Evolutionary conservation across 306 rosid genomes (phyloP), one percentile per base, ranked within the genome.

Genomic region (Medicago arabica): DNA sequence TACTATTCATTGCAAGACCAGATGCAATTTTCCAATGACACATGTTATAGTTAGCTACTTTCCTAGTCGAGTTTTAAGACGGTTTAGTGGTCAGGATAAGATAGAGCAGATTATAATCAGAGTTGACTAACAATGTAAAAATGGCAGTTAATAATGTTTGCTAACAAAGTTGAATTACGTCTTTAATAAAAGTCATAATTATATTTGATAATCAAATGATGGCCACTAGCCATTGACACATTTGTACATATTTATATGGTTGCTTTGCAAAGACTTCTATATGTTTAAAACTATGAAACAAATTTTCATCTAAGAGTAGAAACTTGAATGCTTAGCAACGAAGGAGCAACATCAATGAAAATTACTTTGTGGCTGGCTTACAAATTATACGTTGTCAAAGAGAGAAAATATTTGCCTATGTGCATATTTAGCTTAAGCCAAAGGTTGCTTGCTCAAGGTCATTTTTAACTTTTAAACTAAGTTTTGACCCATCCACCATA

Each of bases 401-500:
- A 34, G 13, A 11, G 41, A 54, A 53, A 28, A 43, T 43, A 57
- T 65, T 57, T 55, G 36, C 8, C 1, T 54, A 15, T 4, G 18
- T 44, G 16, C 7, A 25, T 55, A 44, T 54, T 79, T 72, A 53
- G 18, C 18, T 72, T 59, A 25, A 8, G n/a, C 74, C 66, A 72
- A 72, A 65, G 67, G 83, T 57, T 62, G 46, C 17, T 61, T 50
- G 39, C 77, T 19, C 51, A n/a, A 28, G n/a, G 19, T 51, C 62
- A 36, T 46, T 46, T 7, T 59, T 47, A 23, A 47, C 10, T 47
- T 64, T 16, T 28, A 39, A 40, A 71, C 9, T 5, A 51, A 11
- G 69, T 64, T 64, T 63, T 76, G 49, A 71, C 72, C 81, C 58
- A 78, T 25, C 15, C 44, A 70, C 77, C 65, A 39, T 12, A 23